A percentile compares a stretch with the other conserved stretches of the same genome.
Conservation (phyloP, 768 basidiomycete species). For the Boletus tylopilopsis region DNA sequence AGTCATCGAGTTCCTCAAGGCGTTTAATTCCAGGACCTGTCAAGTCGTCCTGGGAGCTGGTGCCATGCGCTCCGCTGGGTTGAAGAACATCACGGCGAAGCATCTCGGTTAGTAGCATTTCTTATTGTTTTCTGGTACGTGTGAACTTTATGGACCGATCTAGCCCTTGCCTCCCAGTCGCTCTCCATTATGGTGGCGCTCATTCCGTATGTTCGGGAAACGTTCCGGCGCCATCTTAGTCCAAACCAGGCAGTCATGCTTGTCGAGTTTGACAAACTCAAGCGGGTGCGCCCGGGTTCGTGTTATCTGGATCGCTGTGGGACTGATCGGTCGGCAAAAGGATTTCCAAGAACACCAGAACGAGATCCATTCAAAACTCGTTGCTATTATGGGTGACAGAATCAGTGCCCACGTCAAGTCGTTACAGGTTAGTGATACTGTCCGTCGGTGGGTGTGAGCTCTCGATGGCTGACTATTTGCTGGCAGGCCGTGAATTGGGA, state of each 20-base stretch:
- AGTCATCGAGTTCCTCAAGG: constrained; percentile 92
- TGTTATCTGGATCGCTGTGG: neutral
- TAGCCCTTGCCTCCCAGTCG: constrained; percentile 94
- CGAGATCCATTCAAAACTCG: constrained; percentile 95
- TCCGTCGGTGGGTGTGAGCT: constrained; percentile 1
- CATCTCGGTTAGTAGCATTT: constrained; percentile 68
- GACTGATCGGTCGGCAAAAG: constrained; percentile 34
- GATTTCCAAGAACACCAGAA: constrained; percentile 99
- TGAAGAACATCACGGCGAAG: constrained; percentile 98
- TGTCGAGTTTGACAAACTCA: constrained; percentile 97
- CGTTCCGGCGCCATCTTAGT: constrained; percentile 88
- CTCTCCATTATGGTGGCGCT: constrained; percentile 91
- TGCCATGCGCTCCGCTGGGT: constrained; percentile 96
- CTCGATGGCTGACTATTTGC: constrained; percentile 2
- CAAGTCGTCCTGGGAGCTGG: constrained; percentile 98
- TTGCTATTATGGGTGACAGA: constrained; percentile 98
- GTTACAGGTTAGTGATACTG: constrained; percentile 55
- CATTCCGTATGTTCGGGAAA: constrained; percentile 94
- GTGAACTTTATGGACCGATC: constrained; percentile 16
- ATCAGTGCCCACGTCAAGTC: constrained; percentile 80
- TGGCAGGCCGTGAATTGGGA: constrained; percentile 77
- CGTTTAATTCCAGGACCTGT: constrained; percentile 97
- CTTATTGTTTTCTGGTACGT: constrained; percentile 16
- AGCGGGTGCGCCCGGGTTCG: constrained; percentile 61
- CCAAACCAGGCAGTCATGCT: constrained; percentile 96